Conservation (phyloP, 78 protist genomes). For the slime mould (Dictyostelium discoideum) region dicty_2.7 NC_007089.4:3401001-3401500, state of each 20-base stretch:
- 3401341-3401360: background rate
- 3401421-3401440: background rate
- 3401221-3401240: constrained; percentile 51
- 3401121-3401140: constrained; percentile 83
- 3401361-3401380: constrained; percentile 8
- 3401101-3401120: constrained; percentile 85
- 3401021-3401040: constrained; percentile 83
- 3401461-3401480: background rate
- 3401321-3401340: background rate
- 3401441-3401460: background rate
- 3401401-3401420: constrained; percentile 16
- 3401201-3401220: constrained; percentile 74
- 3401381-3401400: constrained; percentile 39
- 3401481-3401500: background rate
- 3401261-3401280: constrained; percentile 58
- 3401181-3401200: constrained; percentile 82
- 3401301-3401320: background rate
- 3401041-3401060: constrained; percentile 83
- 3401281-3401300: constrained; percentile 9
- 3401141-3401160: constrained; percentile 91
- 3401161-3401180: constrained; percentile 86
- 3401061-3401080: constrained; percentile 86
- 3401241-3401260: constrained; percentile 70
- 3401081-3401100: constrained; percentile 90
- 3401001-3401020: constrained; percentile 91